Evolutionary conservation across 805 yeast genomes (phyloP), one percentile per base, ranked within the genome.

Genomic region (Candida piceae): DNA sequence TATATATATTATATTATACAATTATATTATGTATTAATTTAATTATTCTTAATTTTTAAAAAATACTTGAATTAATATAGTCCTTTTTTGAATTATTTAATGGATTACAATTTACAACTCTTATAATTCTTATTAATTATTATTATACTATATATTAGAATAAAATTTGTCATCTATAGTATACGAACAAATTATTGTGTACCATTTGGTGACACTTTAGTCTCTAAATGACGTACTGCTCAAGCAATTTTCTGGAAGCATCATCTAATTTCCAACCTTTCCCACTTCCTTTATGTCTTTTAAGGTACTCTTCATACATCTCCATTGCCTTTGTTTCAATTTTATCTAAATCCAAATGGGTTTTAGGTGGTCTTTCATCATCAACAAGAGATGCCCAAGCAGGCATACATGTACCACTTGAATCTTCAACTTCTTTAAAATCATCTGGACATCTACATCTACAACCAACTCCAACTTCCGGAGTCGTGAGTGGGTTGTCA

Each of bases 401-500:
- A 11, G 63, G 57, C 31, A 76, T 61, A 57, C 86, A 80, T 23
- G 72, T 64, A 7, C 70, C 63, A 2, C 66, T 63, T 4, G 71
- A 52, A 48, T 80, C 73, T 55, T 80, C 90, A 34, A 77, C 66
- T 41, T 80, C 89, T 19, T 47, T 40, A 35, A 57, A 65, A n/a
- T 53, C 52, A 2, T 42, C 25, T 5, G 85, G 95, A 61, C 97
- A 89, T 44, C 72, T 69, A 59, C 97, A 89, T 28, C 96, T 66
- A 57, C 97, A 89, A 1, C 97, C 96, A 7, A 78, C 78, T 1
- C 95, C 58, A 12, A 41, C 34, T 0, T 26, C 36, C 4, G 19
- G 34, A 20, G 41, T 32, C 3, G 36, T 19, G 2, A 39, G 34
- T 3, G 60, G 57, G 10, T 29, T 17, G 36, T 62, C 63, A 24